These are phyloP conservation scores for Wallacemonas sp. DNA, from an alignment of 208 protist genomes.

Conservation along the genomic window DNA sequence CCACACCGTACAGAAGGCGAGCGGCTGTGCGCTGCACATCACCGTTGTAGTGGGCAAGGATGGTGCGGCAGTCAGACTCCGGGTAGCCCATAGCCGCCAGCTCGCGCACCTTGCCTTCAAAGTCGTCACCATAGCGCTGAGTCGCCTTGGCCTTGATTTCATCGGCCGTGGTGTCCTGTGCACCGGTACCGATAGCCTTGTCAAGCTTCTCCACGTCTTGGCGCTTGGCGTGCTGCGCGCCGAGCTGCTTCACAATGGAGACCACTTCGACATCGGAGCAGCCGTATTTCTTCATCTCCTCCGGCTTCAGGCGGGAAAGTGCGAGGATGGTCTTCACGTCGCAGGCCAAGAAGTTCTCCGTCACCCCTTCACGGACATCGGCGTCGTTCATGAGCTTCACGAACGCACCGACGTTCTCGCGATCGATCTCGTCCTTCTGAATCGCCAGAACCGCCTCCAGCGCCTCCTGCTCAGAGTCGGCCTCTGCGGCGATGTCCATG, in stretches of 20 bases:
- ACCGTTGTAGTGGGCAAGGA: slow-evolving; percentile 80
- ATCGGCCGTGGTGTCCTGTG: slow-evolving; percentile 24
- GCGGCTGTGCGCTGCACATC: slow-evolving; percentile 65
- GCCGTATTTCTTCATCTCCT: slow-evolving; percentile 54
- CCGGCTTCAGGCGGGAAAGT: slow-evolving; percentile 48
- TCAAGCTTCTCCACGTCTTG: slow-evolving; percentile 52
- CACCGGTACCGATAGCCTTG: slow-evolving; percentile 41
- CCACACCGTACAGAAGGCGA: slow-evolving; percentile 55
- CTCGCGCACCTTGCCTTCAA: slow-evolving; percentile 46
- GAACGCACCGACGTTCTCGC: slow-evolving; percentile 43
- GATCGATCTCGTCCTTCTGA: slow-evolving; percentile 60
- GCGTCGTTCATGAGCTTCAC: slow-evolving; percentile 55
- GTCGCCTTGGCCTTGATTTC: slow-evolving; percentile 34
- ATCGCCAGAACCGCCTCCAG: slow-evolving; percentile 50
- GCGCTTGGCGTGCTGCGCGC: slow-evolving; percentile 47
- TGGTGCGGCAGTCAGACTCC: slow-evolving; percentile 32
- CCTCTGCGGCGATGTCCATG: slow-evolving; percentile 59
- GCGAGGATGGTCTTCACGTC: slow-evolving; percentile 62
- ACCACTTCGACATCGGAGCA: slow-evolving; percentile 66
- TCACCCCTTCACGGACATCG: slow-evolving; percentile 38
- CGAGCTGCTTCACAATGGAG: slow-evolving; percentile 49
- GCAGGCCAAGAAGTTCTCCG: slow-evolving; percentile 43
- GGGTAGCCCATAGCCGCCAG: slow-evolving; percentile 64
- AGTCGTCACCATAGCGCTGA: slow-evolving; percentile 35
- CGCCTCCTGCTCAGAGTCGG: slow-evolving; percentile 49